Evolutionary conservation across 106 monocot genomes (phyloP), one percentile per base, ranked within the genome.

Genomic region (Dendrobium huoshanense): DNA sequence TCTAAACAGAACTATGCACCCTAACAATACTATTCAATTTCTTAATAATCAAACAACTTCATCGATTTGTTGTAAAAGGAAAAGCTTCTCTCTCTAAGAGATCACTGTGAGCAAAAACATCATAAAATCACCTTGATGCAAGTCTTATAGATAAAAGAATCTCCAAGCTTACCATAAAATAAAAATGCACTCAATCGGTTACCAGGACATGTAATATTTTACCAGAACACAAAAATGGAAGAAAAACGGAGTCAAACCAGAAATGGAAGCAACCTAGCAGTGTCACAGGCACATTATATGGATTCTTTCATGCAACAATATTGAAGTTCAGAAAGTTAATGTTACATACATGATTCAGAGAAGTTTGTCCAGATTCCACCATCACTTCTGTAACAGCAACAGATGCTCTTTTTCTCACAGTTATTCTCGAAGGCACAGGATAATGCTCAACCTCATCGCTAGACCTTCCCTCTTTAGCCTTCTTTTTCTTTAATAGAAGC

Each of bases 391-490:
- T 67, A 33, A 88, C 79, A 83, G 84, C 64, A 72, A 87, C 87
- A 77, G 82, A 43, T 65, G 84, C 41, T 64, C 84, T 88, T 73
- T 84, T 89, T 87, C 95, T 94, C 43, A 98, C 89, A 68, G 92
- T 92, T 48, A 98, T 87, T 22, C 83, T 91, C 61, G 92, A 92
- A 81, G 98, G 98, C 7, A 87, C 90, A 24, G 98, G 95, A 80
- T 87, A 93, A 41, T 95, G 95, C 55, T 98, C 94, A 49, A 88
- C 56, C 58, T 89, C 91, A 75, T 95, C 98, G 33, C 86, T 86
- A 61, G 89, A 91, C 79, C 97, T 92, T 20, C 97, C 94, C 77
- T 97, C 97, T 84, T 94, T 97, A 41, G 97, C 92, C 81, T 83
- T 94, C 87, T 90, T 96, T 84, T 91, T 94, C 83, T 89, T 92